Conservation (phyloP, 768 basidiomycete genomes). For the Pleurotus tuoliensis region DNA sequence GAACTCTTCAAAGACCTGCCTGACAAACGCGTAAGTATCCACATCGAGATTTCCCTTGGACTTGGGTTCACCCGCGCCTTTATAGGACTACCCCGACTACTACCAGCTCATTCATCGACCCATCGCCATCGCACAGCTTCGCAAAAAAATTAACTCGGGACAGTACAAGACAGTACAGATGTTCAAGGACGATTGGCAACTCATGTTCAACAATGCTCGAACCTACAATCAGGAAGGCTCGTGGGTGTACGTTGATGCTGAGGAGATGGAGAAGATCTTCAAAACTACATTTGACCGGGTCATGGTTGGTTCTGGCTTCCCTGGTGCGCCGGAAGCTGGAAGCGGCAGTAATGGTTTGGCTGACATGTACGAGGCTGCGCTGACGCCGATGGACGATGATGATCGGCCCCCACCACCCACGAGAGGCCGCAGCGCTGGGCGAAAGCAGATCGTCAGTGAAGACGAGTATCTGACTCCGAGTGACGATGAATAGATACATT, state of each 20-base stretch:
- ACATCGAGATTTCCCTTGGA: not conserved
- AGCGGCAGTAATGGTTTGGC: constrained; percentile 9
- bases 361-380: constrained; percentile 53
- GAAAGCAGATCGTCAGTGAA: constrained; percentile 76
- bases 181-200: constrained; percentile 76
- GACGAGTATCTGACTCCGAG: constrained; percentile 70
- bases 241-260: constrained; percentile 92
- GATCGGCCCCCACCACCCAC: constrained; percentile 54
- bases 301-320: constrained; percentile 66
- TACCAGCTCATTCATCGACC: constrained; percentile 85
- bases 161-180: constrained; percentile 72
- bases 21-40: constrained; percentile 56
- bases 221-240: constrained; percentile 94
- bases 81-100: constrained; percentile 87
- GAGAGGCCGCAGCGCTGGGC: constrained; percentile 53
- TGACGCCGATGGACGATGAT: constrained; percentile 83
- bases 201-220: constrained; percentile 93
- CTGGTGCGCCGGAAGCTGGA: constrained; percentile 55
- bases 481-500: constrained; percentile 53
- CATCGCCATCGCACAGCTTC: constrained; percentile 84
- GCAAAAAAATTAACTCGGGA: constrained; percentile 63
- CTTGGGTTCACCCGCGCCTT: constrained; percentile 13
- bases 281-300: constrained; percentile 62
- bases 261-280: constrained; percentile 91
- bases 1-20: constrained; percentile 89